Conservation (phyloP, 768 basidiomycete species). For the Lactarius psammicola region DNA sequence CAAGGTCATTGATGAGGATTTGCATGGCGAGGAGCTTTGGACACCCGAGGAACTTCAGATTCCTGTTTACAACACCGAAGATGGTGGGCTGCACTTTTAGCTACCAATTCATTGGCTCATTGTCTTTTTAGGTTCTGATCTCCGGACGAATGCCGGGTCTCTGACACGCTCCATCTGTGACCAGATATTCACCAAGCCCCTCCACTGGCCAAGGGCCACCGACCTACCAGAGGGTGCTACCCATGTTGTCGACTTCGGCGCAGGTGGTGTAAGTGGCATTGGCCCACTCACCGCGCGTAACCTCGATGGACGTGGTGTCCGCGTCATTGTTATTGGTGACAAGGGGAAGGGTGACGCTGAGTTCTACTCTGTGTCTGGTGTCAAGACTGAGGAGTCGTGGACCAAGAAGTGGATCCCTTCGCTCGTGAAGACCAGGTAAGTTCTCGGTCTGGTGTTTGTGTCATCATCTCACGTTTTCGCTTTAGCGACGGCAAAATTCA, state of each 20-base stretch:
- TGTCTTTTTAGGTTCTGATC: slow-evolving; percentile 66
- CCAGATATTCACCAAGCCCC: slow-evolving; percentile 88
- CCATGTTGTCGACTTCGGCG: slow-evolving; percentile 95
- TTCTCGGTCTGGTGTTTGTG: neutral
- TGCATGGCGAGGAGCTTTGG: slow-evolving; percentile 80
- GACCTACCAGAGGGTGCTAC: slow-evolving; percentile 88
- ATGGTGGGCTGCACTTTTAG: slow-evolving; percentile 56
- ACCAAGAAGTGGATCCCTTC: slow-evolving; percentile 81
- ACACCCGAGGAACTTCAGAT: slow-evolving; percentile 63
- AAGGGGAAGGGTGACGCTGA: slow-evolving; percentile 87
- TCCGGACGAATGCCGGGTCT: slow-evolving; percentile 65
- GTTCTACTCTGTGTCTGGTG: slow-evolving; percentile 62
- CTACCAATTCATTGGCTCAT: slow-evolving; percentile 28
- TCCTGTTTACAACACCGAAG: slow-evolving; percentile 89
- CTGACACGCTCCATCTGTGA: slow-evolving; percentile 87
- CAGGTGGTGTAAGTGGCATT: slow-evolving; percentile 91
- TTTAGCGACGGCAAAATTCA: slow-evolving; percentile 87
- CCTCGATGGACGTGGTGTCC: slow-evolving; percentile 90
- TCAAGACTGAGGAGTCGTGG: slow-evolving; percentile 89
- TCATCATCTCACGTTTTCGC: slow-evolving; percentile 11
- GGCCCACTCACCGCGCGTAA: slow-evolving; percentile 88
- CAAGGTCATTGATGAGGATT: slow-evolving; percentile 71
- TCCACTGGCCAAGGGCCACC: slow-evolving; percentile 92
- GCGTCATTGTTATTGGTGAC: slow-evolving; percentile 88
- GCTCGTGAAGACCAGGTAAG: slow-evolving; percentile 84